These are phyloP conservation scores for Hypocreales sp. DNA, from an alignment of 2,329 filamentous ascomycete species.

Conservation along the genomic window DNA sequence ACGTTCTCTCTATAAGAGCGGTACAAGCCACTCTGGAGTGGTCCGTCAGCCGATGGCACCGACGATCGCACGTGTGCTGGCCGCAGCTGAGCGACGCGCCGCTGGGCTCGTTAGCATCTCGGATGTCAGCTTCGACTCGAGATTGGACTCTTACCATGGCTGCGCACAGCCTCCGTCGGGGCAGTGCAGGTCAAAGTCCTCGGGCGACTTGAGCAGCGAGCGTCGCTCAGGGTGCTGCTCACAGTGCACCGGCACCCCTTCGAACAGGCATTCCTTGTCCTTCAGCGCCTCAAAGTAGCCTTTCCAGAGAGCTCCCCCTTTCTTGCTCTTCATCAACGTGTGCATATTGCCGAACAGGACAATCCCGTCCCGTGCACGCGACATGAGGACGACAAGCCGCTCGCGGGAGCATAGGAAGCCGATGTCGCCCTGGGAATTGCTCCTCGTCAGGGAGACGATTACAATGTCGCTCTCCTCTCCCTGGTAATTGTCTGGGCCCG, in stretches of 20 bases:
- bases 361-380: constrained; percentile 47
- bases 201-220: constrained; percentile 27
- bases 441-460: constrained; percentile 50
- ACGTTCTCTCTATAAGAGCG: constrained; percentile 24
- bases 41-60: constrained; percentile 46
- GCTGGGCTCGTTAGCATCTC: constrained; percentile 22
- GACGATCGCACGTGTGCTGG: constrained; percentile 38
- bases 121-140: too few relatives aligned
- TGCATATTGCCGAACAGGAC: constrained; percentile 56
- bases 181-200: constrained; percentile 45
- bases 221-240: constrained; percentile 38
- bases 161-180: constrained; percentile 57
- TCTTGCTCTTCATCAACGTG: constrained; percentile 45
- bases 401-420: constrained; percentile 55
- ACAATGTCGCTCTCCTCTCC: constrained; percentile 65
- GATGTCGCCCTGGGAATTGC: constrained; percentile 47
- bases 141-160: constrained; percentile 48
- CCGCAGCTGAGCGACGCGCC: constrained; percentile 36
- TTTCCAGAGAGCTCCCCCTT: constrained; percentile 29
- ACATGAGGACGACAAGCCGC: constrained; percentile 54
- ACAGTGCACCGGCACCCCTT: constrained; percentile 46
- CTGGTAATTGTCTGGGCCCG: constrained; percentile 53
- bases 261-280: constrained; percentile 32
- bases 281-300: constrained; percentile 42
- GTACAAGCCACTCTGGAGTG: constrained; percentile 32